Evolutionary conservation across 257 asterid species (phyloP), one percentile per base, ranked within the genome.

Genomic region (Fraxinus cuspidata): DNA sequence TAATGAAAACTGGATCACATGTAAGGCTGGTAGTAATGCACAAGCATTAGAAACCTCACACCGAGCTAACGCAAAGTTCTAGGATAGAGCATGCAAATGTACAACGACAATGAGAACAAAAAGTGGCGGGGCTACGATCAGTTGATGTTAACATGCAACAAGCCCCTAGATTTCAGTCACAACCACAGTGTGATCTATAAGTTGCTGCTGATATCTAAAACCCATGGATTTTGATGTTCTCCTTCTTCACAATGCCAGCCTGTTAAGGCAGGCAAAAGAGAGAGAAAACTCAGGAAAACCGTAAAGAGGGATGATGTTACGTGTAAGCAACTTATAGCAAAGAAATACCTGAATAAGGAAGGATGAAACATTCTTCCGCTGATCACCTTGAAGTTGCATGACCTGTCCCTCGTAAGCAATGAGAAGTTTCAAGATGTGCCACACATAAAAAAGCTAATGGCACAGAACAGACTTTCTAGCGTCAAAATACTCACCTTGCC

Each of bases 201-300:
- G 32, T 29, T 64, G 72, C 69, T 18, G 70, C 60, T 47, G 79
- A 76, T 70, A 21, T n/a, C 83, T 80, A 92, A 80, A 92, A 92
- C 83, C 97, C 96, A 84, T 92, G 97, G 49, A 92, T 86, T 88
- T 92, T 92, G 85, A 92, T 92, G 81, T 77, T 84, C 10, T 92
- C 97, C 89, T 92, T 92, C 91, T 90, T 92, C 88, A 90, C 96
- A 74, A 90, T 86, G 74, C 93, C 93, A 47, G 97, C 93, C 95
- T 91, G 83, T 60, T n/a, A 23, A 19, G 73, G 58, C 78, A 18
- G 40, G 71, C 21, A 18, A 15, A 21, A 15, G 8, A 58, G 18
- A n/a, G 1, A 16, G 16, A 29, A 74, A 77, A 71, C 32, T 3
- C 23, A 21, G 37, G 37, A 21, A 38, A 64, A 13, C 32, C 2